A percentile compares a stretch with the other conserved stretches of the same genome.
phyloP scores from a whole-genome alignment of 2,329 filamentous ascomycete species.

The Stemphylium lycopersici region DNA sequence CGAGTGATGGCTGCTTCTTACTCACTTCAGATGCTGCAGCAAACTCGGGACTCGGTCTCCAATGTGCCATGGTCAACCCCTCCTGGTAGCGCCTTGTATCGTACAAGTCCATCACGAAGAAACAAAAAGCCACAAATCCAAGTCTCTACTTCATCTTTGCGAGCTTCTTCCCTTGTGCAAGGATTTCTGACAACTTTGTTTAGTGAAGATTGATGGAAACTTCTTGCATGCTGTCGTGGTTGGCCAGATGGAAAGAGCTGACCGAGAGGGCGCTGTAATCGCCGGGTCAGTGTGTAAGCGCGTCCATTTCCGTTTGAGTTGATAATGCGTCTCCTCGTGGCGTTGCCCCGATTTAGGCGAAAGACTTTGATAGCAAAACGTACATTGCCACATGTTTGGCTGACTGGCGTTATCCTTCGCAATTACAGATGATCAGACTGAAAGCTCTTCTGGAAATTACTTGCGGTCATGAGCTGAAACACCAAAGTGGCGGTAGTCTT shows the following conservation, averaged over 20 bases:
- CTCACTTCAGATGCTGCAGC: not conserved
- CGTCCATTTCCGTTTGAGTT: conserved; percentile 42
- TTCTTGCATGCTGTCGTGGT: conserved; percentile 42
- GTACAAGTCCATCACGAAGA: conserved; percentile 32
- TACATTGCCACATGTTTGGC: conserved; percentile 43
- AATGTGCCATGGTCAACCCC: conserved; percentile 38
- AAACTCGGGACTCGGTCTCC: conserved; percentile 14
- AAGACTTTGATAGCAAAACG: conserved; percentile 37
- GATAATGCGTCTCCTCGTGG: conserved; percentile 47
- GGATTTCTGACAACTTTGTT: conserved; percentile 32
- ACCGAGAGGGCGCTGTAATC: conserved; percentile 16
- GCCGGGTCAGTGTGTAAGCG: conserved; percentile 39
- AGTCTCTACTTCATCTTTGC: conserved; percentile 16
- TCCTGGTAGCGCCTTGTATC: conserved; percentile 41
- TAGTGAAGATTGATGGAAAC: conserved; percentile 37
- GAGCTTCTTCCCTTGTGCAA: conserved; percentile 34
- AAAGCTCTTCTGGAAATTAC: conserved; percentile 2
- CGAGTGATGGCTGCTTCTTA: conserved; percentile 5
- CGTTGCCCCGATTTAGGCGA: conserved; percentile 46
- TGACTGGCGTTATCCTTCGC: not conserved
- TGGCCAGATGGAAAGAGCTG: conserved; percentile 27
- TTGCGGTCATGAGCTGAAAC: conserved; percentile 17
- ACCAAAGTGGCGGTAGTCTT: conserved; percentile 38
- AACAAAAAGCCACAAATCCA: conserved; percentile 45
- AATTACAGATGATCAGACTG: conserved; percentile 1